These are phyloP conservation scores for Oryza punctata DNA, from an alignment of 176 grass and related monocot genomes.

Conservation along the genomic window DNA sequence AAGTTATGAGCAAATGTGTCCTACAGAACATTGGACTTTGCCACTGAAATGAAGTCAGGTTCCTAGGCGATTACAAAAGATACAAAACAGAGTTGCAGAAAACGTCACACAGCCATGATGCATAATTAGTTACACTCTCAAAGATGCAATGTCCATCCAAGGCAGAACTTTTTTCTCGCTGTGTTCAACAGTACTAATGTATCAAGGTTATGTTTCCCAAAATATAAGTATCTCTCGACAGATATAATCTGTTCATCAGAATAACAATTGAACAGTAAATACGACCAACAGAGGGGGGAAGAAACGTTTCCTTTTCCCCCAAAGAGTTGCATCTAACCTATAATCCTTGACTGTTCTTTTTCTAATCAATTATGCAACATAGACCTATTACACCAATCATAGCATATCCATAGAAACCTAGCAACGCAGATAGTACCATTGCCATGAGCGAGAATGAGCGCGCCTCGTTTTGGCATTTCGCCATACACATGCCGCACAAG, in stretches of 20 bases:
- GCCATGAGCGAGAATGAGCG: not conserved
- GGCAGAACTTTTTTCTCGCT: not conserved
- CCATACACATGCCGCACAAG: slow-evolving; percentile 12
- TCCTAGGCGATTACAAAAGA: not conserved
- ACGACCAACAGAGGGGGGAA: not conserved
- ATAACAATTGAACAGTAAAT: not conserved
- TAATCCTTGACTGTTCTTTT: not conserved
- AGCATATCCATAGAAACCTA: not conserved
- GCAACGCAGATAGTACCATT: not conserved
- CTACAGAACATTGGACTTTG: not conserved
- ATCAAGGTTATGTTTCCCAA: not conserved
- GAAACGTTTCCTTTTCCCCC: not conserved
- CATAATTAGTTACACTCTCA: not conserved
- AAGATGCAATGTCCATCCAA: not conserved
- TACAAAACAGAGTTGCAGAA: not conserved
- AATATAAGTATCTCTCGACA: not conserved
- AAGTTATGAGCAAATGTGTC: not conserved
- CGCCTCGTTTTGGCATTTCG: slow-evolving; percentile 28
- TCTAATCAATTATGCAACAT: slow-evolving; percentile 3
- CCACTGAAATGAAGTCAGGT: not conserved
- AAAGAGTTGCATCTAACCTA: not conserved
- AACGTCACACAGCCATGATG: not conserved
- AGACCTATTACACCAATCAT: not conserved
- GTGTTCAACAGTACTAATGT: not conserved
- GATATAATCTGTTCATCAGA: not conserved